Evolutionary conservation across 768 basidiomycete species (phyloP).

Genomic region (Mycena pura): DNA sequence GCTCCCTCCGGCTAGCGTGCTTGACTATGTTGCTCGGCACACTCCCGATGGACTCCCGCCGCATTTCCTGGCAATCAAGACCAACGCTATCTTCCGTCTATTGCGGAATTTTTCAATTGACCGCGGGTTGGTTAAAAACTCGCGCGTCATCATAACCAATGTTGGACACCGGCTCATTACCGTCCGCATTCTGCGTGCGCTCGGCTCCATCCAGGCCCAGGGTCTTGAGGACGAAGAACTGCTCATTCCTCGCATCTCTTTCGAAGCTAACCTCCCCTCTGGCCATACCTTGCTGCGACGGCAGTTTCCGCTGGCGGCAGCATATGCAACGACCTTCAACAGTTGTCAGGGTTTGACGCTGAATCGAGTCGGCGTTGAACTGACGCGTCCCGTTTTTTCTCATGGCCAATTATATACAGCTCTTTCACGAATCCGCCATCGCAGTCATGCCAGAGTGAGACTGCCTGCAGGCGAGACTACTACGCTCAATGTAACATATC

Average conservation of each 20-base stretch:
- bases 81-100: conserved; percentile 39
- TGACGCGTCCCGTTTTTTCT: conserved; percentile 44
- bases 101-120: conserved; percentile 46
- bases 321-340: conserved; percentile 51
- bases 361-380: conserved; percentile 44
- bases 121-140: conserved; percentile 47
- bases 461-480: not conserved
- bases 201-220: not conserved
- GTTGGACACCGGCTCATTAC: conserved; percentile 30
- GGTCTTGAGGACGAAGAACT: conserved; percentile 17
- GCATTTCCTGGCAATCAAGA: conserved; percentile 38
- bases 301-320: conserved; percentile 46
- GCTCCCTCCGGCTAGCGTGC: conserved; percentile 7
- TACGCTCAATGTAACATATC: conserved; percentile 6
- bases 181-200: conserved; percentile 10
- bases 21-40: conserved; percentile 25
- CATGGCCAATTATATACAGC: conserved; percentile 38
- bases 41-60: conserved; percentile 27
- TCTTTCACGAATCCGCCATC: not conserved
- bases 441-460: not conserved
- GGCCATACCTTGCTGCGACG: conserved; percentile 40
- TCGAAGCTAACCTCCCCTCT: conserved; percentile 23
- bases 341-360: conserved; percentile 50
- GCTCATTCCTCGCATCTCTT: conserved; percentile 28
- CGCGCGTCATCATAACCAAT: conserved; percentile 39